phyloP scores from a whole-genome alignment of 345 rosid genomes.

The Pistacia atlantica region DNA sequence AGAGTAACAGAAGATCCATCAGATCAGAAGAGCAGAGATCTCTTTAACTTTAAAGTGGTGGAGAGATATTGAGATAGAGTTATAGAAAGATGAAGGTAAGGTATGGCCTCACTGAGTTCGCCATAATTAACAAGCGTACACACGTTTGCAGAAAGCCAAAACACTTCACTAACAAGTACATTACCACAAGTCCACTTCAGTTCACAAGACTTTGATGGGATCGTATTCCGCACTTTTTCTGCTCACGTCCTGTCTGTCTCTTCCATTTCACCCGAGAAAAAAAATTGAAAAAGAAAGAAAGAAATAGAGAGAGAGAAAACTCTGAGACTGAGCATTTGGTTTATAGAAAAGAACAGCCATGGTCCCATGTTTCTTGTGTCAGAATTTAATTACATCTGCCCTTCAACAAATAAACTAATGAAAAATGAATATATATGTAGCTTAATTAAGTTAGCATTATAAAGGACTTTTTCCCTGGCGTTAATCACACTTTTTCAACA shows the following conservation, averaged over 20 bases:
- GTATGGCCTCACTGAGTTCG: constrained; percentile 14
- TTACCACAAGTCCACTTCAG: constrained; percentile 17
- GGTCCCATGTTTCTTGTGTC: constrained; percentile 39
- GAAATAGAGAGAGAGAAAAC: background rate
- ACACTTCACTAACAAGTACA: background rate
- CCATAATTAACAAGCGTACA: constrained; percentile 25
- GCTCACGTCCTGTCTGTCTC: constrained; percentile 30
- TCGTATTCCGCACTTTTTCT: constrained; percentile 29
- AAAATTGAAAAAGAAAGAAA: background rate
- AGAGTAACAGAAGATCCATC: constrained; percentile 32
- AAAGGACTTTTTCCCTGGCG: too few relatives aligned
- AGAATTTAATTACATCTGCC: constrained; percentile 2
- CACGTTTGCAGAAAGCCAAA: constrained; percentile 21
- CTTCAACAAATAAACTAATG: too few relatives aligned
- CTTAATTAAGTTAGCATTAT: too few relatives aligned
- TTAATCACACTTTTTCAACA: too few relatives aligned
- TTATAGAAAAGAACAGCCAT: background rate
- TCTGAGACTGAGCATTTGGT: background rate
- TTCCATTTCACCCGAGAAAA: background rate
- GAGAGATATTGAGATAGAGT: background rate
- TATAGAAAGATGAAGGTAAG: background rate
- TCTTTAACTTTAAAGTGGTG: too few relatives aligned
- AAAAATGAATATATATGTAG: too few relatives aligned
- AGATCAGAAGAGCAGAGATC: background rate
- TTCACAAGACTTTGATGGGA: constrained; percentile 29